Percentiles rank a stretch among this genome's conserved stretches.
Conservation (phyloP, 805 yeast species). For the Cephaloascus fragrans region DNA sequence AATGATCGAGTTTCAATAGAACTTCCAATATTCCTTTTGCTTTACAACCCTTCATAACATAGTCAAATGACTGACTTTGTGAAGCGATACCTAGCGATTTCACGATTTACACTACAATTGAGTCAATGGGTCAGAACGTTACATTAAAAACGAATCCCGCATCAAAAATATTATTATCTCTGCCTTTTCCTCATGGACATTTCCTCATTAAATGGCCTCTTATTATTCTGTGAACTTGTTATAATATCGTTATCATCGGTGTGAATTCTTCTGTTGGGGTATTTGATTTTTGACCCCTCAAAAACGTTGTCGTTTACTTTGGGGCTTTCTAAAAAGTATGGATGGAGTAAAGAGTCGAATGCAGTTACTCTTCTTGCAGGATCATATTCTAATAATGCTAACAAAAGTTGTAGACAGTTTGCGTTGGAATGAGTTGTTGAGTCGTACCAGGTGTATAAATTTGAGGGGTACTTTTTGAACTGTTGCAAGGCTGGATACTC, state of each 20-base stretch:
- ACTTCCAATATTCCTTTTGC: no score
- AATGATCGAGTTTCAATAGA: no score
- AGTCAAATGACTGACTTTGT: no score
- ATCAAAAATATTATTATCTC: no score
- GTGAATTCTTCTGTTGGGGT: constrained; percentile 81
- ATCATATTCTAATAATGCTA: constrained; percentile 67
- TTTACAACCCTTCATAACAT: no score
- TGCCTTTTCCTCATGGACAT: neutral
- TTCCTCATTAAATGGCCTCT: neutral
- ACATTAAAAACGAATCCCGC: no score
- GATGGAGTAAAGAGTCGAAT: constrained; percentile 61
- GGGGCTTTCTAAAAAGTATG: constrained; percentile 67
- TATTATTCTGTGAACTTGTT: constrained; percentile 12
- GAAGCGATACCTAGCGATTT: no score
- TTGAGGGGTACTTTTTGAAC: constrained; percentile 54
- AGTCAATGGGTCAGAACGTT: no score
- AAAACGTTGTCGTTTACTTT: constrained; percentile 69
- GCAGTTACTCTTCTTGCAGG: constrained; percentile 79
- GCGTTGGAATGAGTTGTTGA: constrained; percentile 68
- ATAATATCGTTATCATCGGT: constrained; percentile 77
- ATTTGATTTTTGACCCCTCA: constrained; percentile 60
- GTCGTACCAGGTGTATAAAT: constrained; percentile 78
- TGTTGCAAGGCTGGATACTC: constrained; percentile 56
- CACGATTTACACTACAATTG: no score
- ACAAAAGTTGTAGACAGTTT: constrained; percentile 55